Evolutionary conservation across 1,139 yeast species (phyloP), one percentile per base, ranked within the genome.

Genomic region (Pichia sp.): DNA sequence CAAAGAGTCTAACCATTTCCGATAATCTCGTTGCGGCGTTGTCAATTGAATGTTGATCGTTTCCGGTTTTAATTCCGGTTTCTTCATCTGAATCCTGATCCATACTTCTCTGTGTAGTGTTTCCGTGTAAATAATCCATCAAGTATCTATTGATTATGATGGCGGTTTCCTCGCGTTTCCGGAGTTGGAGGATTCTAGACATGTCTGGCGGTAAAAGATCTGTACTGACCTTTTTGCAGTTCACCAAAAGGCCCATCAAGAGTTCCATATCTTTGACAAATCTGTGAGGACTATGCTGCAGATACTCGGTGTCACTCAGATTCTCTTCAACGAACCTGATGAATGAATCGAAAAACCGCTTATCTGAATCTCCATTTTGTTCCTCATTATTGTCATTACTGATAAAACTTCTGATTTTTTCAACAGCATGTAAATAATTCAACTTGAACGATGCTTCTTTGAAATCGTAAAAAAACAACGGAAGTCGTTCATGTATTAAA

Each of bases 401-500:
- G 23, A 39, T 39, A 32, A 42, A 45, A 1, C 4, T 32, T 6
- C 85, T 60, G 33, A 81, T 80, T 77, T 77, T 78, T 59, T 81
- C 87, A 36, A 81, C 75, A 45, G 81, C 62, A 51, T 77, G 78
- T 47, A 82, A 63, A 44, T 85, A 66, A 44, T 81, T 61, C 37
- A 83, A 62, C 58, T 78, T 77, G 62, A 81, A 82, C 56, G 81
- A 81, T n/a, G 82, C 63, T 36, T 73, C 63, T 49, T 75, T 74
- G 53, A 77, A 76, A 33, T 71, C 63, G 50, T 78, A 84, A 29
- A 79, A 61, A 26, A 79, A 63, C 1, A 72, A 67, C 0, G 85
- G 85, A 57, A 72, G 79, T 43, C 69, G 60, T 41, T 67, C 62
- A 52, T 73, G 71, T 27, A 79, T 67, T 45, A 66, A 62, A 31